A percentile compares a stretch with the other conserved stretches of the same genome.
These are phyloP conservation scores for Yamadazyma insecticola DNA, from an alignment of 805 yeast genomes.

Conservation along the genomic window DNA sequence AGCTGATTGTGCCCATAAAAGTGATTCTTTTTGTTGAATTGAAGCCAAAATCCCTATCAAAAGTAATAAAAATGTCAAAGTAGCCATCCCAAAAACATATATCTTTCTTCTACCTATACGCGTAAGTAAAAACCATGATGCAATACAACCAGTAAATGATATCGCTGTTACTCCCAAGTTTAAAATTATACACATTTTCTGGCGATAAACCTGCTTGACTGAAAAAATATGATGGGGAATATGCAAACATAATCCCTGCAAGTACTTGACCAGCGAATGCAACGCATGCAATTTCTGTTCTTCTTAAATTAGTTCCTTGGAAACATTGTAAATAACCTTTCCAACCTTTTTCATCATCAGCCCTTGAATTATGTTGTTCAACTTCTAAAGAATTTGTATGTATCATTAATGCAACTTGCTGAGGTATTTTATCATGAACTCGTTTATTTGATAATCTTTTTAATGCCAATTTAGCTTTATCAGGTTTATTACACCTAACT, in stretches of 20 bases:
- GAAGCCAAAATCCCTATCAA: conserved; percentile 29
- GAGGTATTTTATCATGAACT: conserved; percentile 22
- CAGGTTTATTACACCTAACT: conserved; percentile 32
- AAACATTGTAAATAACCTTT: conserved; percentile 45
- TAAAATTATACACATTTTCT: conserved; percentile 37
- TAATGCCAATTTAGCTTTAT: conserved; percentile 39
- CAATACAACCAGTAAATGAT: conserved; percentile 38
- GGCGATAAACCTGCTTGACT: conserved; percentile 43
- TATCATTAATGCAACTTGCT: conserved; percentile 34
- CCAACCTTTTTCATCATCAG: too few species aligned
- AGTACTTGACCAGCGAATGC: conserved; percentile 41
- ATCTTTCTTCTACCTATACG: conserved; percentile 35
- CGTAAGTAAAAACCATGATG: conserved; percentile 38
- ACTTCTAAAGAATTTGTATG: conserved; percentile 17
- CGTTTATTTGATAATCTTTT: conserved; percentile 26
- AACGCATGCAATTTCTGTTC: conserved; percentile 45
- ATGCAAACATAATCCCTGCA: conserved; percentile 41
- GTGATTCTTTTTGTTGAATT: too few species aligned
- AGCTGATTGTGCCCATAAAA: conserved; percentile 40
- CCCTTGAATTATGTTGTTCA: too few species aligned
- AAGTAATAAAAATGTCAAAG: conserved; percentile 27
- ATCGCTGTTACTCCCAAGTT: conserved; percentile 38
- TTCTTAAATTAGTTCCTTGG: conserved; percentile 38
- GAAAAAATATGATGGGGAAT: conserved; percentile 46
- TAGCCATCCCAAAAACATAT: conserved; percentile 30